Evolutionary conservation across 2,329 filamentous ascomycete species (phyloP), one percentile per base, ranked within the genome.

Genomic region (Colletotrichum navitas): DNA sequence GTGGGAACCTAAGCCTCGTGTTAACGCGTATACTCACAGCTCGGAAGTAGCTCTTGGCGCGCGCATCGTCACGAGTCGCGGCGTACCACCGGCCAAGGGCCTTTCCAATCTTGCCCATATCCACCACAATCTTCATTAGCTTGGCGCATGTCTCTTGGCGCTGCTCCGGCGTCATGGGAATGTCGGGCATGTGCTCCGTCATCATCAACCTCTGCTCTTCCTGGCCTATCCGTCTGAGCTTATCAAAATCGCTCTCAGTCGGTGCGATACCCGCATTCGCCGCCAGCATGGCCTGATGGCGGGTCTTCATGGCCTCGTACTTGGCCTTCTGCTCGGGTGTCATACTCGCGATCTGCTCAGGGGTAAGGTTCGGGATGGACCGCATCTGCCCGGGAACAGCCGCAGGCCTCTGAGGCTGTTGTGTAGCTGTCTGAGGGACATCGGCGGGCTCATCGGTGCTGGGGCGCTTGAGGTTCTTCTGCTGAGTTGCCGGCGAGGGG

Each of bases 11-110:
- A 39, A 32, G 16, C 29, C 24, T 36, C 5, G 8, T n/a, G 16
- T 10, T 21, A 43, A 34, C 5, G 7, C 47, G 36, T 49, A 26
- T 14, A 83, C 86, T 82, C 81, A 89, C 87, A 73, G 82, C 82
- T 75, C 83, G 83, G 80, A 89, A 88, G 73, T 88, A 89, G 79
- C 84, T 82, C 74, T 80, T 84, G 5, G 86, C 85, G 47, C 86
- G 83, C 14, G 74, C 76, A 65, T 89, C 87, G 68, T 89, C 86
- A 21, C 80, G 81, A 0, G 85, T 85, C 26, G 84, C 75, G 4
- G 77, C 75, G 72, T 86, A 89, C 86, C 86, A 89, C 29, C 79
- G 83, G 36, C 78, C 80, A 5, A 89, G 76, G 1, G 80, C 79
- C 67, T 82, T 83, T 24, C 82, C 83, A 26, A 88, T 78, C 73